These are phyloP conservation scores for Copromyces sp. DNA, from an alignment of 495 filamentous ascomycete species.

Conservation along the genomic window DNA sequence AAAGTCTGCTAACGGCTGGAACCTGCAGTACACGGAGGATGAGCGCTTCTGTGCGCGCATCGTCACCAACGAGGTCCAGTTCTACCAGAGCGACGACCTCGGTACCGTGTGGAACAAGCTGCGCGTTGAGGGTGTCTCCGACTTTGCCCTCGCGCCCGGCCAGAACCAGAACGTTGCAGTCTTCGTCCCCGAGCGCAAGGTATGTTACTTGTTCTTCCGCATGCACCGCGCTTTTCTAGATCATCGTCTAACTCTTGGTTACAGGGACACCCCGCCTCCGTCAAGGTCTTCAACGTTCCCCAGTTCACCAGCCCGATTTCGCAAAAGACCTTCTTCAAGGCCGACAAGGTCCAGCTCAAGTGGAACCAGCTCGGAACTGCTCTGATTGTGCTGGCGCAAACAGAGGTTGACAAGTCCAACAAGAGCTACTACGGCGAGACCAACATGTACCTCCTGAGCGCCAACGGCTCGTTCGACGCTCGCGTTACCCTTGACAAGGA, in stretches of 20 bases:
- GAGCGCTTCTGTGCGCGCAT: slow-evolving; percentile 84
- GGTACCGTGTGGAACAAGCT: slow-evolving; percentile 88
- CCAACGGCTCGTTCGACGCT: slow-evolving; percentile 85
- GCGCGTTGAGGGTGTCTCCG: slow-evolving; percentile 78
- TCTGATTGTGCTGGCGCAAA: slow-evolving; percentile 92
- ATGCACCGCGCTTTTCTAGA: not conserved
- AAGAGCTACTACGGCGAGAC: slow-evolving; percentile 99
- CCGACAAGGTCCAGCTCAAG: slow-evolving; percentile 95
- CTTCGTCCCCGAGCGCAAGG: slow-evolving; percentile 92
- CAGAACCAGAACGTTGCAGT: slow-evolving; percentile 83
- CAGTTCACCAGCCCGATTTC: slow-evolving; percentile 71
- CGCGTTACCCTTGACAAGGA: slow-evolving; percentile 91
- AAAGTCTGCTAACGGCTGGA: slow-evolving; percentile 92
- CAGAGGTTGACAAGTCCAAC: slow-evolving; percentile 92
- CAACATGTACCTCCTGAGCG: slow-evolving; percentile 88
- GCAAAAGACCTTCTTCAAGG: slow-evolving; percentile 98
- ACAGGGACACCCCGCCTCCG: slow-evolving; percentile 79
- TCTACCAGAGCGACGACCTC: slow-evolving; percentile 81
- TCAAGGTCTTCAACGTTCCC: slow-evolving; percentile 91
- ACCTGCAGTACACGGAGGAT: slow-evolving; percentile 90
- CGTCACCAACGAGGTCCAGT: slow-evolving; percentile 95
- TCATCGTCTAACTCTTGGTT: slow-evolving; percentile 1
- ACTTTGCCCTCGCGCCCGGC: slow-evolving; percentile 84
- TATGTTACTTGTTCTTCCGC: slow-evolving; percentile 22
- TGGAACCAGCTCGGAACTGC: slow-evolving; percentile 89